Evolutionary conservation across 2,329 filamentous ascomycete genomes (phyloP).

Genomic region (Ophiocordyceps camponoti-leonardi): DNA sequence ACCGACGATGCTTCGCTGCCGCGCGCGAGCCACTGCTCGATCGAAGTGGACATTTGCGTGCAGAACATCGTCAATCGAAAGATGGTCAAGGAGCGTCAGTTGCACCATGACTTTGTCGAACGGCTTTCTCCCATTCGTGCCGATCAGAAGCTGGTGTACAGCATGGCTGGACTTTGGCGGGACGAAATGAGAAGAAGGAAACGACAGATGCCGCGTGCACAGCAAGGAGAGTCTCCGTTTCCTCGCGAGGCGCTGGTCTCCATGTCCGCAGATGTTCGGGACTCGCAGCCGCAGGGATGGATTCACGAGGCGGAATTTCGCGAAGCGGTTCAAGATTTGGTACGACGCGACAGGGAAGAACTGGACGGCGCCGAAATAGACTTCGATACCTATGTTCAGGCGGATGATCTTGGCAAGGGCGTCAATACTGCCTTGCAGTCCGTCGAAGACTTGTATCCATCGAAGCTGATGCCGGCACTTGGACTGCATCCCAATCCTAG

Average conservation of each 20-base stretch:
- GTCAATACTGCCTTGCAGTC: slow-evolving; percentile 71
- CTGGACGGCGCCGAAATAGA: slow-evolving; percentile 21
- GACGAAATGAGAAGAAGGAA: slow-evolving; percentile 74
- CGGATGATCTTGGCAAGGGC: slow-evolving; percentile 30
- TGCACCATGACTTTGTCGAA: slow-evolving; percentile 83
- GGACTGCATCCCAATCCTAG: slow-evolving; percentile 27
- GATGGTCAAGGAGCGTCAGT: slow-evolving; percentile 53
- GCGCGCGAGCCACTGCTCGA: slow-evolving; percentile 68
- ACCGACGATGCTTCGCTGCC: slow-evolving; percentile 47
- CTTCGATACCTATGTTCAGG: slow-evolving; percentile 51
- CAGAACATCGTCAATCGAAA: slow-evolving; percentile 74
- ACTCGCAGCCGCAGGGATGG: slow-evolving; percentile 64
- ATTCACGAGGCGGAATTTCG: slow-evolving; percentile 79
- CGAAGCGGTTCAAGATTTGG: slow-evolving; percentile 44
- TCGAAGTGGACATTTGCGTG: slow-evolving; percentile 81
- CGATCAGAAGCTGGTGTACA: slow-evolving; percentile 73
- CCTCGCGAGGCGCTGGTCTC: slow-evolving; percentile 65
- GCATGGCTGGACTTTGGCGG: slow-evolving; percentile 85
- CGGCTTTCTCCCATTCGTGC: slow-evolving; percentile 41
- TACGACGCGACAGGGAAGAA: slow-evolving; percentile 41
- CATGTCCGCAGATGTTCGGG: slow-evolving; percentile 70
- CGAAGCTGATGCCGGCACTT: slow-evolving; percentile 36
- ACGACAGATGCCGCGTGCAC: slow-evolving; percentile 45
- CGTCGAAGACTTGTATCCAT: slow-evolving; percentile 71
- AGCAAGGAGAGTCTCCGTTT: slow-evolving; percentile 58